Percentiles rank a stretch among this genome's conserved stretches.
phyloP scores from a whole-genome alignment of 345 rosid species.

The Rubroshorea leprosula region DNA sequence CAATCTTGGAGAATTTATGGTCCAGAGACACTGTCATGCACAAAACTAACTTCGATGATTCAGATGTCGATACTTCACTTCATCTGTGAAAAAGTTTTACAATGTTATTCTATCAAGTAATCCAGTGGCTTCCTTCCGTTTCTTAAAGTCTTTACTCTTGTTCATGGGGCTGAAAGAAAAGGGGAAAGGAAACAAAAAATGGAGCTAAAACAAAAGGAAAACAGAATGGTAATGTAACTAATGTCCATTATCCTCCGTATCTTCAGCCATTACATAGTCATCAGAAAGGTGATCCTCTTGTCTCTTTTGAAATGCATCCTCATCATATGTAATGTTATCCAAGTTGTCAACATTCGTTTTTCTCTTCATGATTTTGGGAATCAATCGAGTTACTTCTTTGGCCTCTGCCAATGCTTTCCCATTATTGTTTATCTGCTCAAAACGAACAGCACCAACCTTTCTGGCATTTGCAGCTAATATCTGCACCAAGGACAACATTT shows the following conservation, averaged over 20 bases:
- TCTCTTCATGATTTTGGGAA: slow-evolving; percentile 76
- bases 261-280: slow-evolving; percentile 44
- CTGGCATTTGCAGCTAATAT: slow-evolving; percentile 94
- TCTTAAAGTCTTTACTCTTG: slow-evolving; percentile 15
- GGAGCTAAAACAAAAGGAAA: neutral
- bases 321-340: slow-evolving; percentile 43
- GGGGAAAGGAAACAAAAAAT: neutral
- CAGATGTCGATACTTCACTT: slow-evolving; percentile 40
- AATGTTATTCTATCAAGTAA: slow-evolving; percentile 20
- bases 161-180: slow-evolving; percentile 24
- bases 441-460: slow-evolving; percentile 87
- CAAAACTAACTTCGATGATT: slow-evolving; percentile 21
- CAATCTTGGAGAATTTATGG: slow-evolving; percentile 20
- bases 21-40: slow-evolving; percentile 16
- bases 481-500: slow-evolving; percentile 34
- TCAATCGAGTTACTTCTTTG: slow-evolving; percentile 56
- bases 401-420: slow-evolving; percentile 46
- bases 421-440: slow-evolving; percentile 60
- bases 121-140: slow-evolving; percentile 18
- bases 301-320: slow-evolving; percentile 28
- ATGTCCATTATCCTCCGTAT: slow-evolving; percentile 27
- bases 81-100: slow-evolving; percentile 34
- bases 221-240: slow-evolving; percentile 23
- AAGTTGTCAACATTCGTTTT: slow-evolving; percentile 52
- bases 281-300: slow-evolving; percentile 36